Evolutionary conservation across 495 filamentous ascomycete species (phyloP), one percentile per base, ranked within the genome.

Genomic region (Neurospora sp.): DNA sequence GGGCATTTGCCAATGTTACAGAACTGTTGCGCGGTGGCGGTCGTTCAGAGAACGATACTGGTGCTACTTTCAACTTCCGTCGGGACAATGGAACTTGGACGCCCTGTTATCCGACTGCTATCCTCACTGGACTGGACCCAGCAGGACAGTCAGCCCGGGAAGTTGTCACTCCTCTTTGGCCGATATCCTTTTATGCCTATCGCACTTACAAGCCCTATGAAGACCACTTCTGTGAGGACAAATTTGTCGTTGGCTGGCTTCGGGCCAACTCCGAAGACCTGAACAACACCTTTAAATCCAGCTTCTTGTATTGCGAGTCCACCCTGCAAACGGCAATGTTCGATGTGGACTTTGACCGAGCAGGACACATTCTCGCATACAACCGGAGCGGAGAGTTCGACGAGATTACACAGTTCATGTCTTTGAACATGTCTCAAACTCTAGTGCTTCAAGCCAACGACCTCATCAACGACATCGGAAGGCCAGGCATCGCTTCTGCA

Each of bases 321-420:
- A 1, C 22, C 22, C 0, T 22, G 22, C 22, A 22, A 22, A 22
- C 22, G 22, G 22, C 22, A 22, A 22, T 72, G 48, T 84, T 82
- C 8, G 73, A 82, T 3, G 78, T 85, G 3, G 71, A 70, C 8
- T 78, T 84, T 8, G 79, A 83, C 48, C 2, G 18, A 1, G 14
- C n/a, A 0, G 83, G 83, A 0, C 70, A 74, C 6, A 70, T 80
- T 16, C 7, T 76, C 2, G 12, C 40, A 42, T 42, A 42, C 16
- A 3, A 14, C 4, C 16, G 40, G 40, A 16, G 0, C 14, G 40
- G 40, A 0, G 40, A 42, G 3, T 42, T 42, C 0, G 40, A 42
- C 5, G 40, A 42, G 14, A 42, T 42, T 0, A 42, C 40, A 18
- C 10, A 42, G 40, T 42, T 42, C 40, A 42, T 42, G 40, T 3